phyloP scores from a whole-genome alignment of 306 rosid species.

The Prunus dulcis region DNA sequence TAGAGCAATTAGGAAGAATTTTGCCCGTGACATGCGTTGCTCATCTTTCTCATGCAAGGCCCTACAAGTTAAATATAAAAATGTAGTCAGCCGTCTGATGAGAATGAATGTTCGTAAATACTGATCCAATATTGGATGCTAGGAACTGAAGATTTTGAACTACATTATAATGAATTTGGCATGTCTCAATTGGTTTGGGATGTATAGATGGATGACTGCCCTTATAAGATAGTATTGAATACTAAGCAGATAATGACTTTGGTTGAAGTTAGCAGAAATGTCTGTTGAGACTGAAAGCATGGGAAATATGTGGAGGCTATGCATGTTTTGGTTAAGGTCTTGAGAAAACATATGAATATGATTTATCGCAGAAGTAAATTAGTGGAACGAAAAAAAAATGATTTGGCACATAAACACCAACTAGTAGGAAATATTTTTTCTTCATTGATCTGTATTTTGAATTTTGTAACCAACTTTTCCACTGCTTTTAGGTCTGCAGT shows the following conservation, averaged over 20 bases:
- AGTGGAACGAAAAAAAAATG: neutral
- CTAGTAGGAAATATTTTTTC: neutral
- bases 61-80: slow-evolving; percentile 31
- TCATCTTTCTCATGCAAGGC: slow-evolving; percentile 78
- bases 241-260: too few species aligned
- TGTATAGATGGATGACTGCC: neutral
- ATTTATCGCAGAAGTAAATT: too few species aligned
- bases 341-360: neutral
- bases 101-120: too few species aligned
- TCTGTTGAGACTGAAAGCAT: neutral
- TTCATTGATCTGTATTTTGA: neutral
- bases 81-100: neutral
- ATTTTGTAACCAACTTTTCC: neutral
- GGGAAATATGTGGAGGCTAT: neutral
- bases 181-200: neutral
- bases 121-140: neutral
- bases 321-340: neutral
- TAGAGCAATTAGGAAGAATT: slow-evolving; percentile 69
- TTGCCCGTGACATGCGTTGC: slow-evolving; percentile 43
- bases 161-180: neutral
- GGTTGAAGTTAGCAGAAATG: neutral
- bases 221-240: too few species aligned
- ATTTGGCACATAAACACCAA: neutral
- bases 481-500: neutral
- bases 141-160: neutral